phyloP scores from a whole-genome alignment of 2,329 filamentous ascomycete species.

The Catunica adiposa region DNA sequence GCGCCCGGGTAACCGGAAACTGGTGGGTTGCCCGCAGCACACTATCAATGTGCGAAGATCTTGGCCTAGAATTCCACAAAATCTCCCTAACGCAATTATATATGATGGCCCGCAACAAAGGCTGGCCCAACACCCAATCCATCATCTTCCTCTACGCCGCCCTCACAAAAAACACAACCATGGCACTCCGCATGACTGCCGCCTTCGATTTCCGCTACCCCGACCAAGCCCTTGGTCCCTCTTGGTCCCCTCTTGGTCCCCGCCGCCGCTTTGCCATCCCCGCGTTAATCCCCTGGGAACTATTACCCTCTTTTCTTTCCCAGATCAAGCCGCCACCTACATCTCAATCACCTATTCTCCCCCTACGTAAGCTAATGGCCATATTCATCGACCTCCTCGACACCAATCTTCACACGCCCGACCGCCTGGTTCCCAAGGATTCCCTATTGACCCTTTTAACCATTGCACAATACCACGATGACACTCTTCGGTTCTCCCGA shows the following conservation, averaged over 20 bases:
- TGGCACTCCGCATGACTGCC: slow-evolving; percentile 19
- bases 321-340: neutral
- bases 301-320: neutral
- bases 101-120: slow-evolving; percentile 2
- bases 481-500: too few species aligned
- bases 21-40: slow-evolving; percentile 1
- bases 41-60: neutral
- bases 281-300: slow-evolving; percentile 10
- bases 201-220: slow-evolving; percentile 11
- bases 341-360: neutral
- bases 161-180: slow-evolving; percentile 17
- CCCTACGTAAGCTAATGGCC: neutral
- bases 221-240: slow-evolving; percentile 4
- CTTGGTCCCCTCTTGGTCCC: neutral
- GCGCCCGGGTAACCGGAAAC: slow-evolving; percentile 2
- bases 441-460: too few species aligned
- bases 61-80: neutral
- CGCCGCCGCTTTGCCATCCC: slow-evolving; percentile 11
- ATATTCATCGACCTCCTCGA: neutral
- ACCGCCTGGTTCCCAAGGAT: too few species aligned
- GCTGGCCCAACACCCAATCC: slow-evolving; percentile 19
- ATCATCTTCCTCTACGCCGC: slow-evolving; percentile 23
- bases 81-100: slow-evolving; percentile 9
- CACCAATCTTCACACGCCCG: too few species aligned
- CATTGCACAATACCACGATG: too few species aligned